Conservation (phyloP, 2,329 filamentous ascomycete genomes). For the Stagonosporopsis tanaceti region DNA sequence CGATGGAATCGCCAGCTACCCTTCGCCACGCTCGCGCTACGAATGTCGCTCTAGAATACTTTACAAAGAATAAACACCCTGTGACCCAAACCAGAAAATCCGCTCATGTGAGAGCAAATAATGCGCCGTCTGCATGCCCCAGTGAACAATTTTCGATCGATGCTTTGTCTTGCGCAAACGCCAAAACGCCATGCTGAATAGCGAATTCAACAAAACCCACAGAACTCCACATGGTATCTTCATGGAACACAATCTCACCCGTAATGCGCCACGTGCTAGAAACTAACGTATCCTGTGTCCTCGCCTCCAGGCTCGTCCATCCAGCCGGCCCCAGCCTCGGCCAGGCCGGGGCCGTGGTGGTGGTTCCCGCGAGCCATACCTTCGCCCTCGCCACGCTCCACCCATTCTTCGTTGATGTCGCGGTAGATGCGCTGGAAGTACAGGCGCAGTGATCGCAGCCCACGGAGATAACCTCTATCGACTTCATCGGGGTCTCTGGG, state of each 20-base stretch:
- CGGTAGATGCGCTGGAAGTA: constrained; percentile 90
- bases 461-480: constrained; percentile 88
- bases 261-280: constrained; percentile 26
- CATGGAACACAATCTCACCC: background rate
- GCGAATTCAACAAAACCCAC: constrained; percentile 1
- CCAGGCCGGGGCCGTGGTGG: constrained; percentile 44
- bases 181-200: constrained; percentile 22
- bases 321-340: constrained; percentile 44
- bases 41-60: constrained; percentile 8
- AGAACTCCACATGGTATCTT: constrained; percentile 10
- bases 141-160: constrained; percentile 12
- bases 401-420: constrained; percentile 67
- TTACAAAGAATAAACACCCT: constrained; percentile 6
- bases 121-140: constrained; percentile 17
- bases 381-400: constrained; percentile 54
- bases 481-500: constrained; percentile 81
- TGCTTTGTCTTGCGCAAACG: constrained; percentile 20
- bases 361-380: constrained; percentile 45
- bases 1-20: background rate
- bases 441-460: constrained; percentile 76
- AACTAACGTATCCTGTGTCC: constrained; percentile 50
- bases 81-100: background rate
- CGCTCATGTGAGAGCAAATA: constrained; percentile 12
- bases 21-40: background rate
- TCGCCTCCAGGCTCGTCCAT: constrained; percentile 45